phyloP scores from a whole-genome alignment of 2,329 filamentous ascomycete species.

The Fusarium newnesense region DNA sequence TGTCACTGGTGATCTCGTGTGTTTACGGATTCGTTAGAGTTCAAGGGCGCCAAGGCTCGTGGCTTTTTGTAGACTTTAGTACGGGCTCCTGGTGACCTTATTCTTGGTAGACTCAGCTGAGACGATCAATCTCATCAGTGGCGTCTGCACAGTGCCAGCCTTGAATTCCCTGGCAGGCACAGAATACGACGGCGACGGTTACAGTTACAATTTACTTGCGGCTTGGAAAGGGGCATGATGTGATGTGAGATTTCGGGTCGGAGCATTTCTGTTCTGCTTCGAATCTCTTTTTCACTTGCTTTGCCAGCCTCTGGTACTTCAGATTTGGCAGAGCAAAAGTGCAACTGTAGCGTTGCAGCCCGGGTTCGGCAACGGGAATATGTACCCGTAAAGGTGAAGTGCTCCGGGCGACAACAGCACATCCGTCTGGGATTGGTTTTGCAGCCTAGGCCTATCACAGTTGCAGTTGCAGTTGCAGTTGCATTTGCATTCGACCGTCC shows the following conservation, averaged over 20 bases:
- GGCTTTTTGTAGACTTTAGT: not conserved
- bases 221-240: constrained; percentile 8
- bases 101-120: constrained; percentile 7
- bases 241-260: constrained; percentile 11
- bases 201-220: not conserved
- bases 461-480: not conserved
- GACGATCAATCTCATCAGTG: not conserved
- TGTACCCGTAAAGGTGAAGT: constrained; percentile 29
- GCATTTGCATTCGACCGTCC: constrained; percentile 6
- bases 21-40: constrained; percentile 5
- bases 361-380: constrained; percentile 31
- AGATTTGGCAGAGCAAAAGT: constrained; percentile 13
- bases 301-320: not conserved
- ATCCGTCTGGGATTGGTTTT: constrained; percentile 19
- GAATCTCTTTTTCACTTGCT: not conserved
- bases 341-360: constrained; percentile 24
- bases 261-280: not conserved
- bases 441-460: constrained; percentile 20
- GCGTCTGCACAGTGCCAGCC: constrained; percentile 15
- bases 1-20: not conserved
- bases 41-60: constrained; percentile 15
- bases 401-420: constrained; percentile 28
- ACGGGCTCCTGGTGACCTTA: not conserved
- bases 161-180: not conserved
- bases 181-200: constrained; percentile 8